Evolutionary conservation across 805 yeast species (phyloP).

Genomic region (Saturnispora quitensis): DNA sequence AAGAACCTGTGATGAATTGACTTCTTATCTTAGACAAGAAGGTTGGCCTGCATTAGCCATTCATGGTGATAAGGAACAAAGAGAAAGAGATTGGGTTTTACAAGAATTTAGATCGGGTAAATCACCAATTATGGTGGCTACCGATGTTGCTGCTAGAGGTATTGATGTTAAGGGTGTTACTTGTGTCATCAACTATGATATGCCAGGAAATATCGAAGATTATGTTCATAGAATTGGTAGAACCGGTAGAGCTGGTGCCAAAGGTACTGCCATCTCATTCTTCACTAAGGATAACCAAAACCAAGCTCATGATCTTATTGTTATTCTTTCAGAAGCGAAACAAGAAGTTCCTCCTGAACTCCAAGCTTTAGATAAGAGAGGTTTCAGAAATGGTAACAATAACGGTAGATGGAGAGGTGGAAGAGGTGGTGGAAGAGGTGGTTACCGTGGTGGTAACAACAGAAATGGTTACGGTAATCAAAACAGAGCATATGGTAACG

Average conservation of each 20-base stretch:
- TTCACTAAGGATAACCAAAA: slow-evolving; percentile 83
- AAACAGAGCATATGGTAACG: slow-evolving; percentile 18
- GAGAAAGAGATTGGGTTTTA: slow-evolving; percentile 98
- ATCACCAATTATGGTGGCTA: slow-evolving; percentile 96
- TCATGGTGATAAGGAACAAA: slow-evolving; percentile 97
- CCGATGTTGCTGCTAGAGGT: slow-evolving; percentile 99
- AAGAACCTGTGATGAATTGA: slow-evolving; percentile 94
- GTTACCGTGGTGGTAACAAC: slow-evolving; percentile 30
- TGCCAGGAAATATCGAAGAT: slow-evolving; percentile 98
- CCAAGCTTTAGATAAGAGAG: slow-evolving; percentile 65
- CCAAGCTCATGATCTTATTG: slow-evolving; percentile 83
- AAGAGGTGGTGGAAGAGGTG: slow-evolving; percentile 41
- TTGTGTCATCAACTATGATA: slow-evolving; percentile 87
- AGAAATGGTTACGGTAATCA: slow-evolving; percentile 25
- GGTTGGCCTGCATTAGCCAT: slow-evolving; percentile 99
- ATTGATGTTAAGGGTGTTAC: slow-evolving; percentile 98
- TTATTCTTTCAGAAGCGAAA: slow-evolving; percentile 90
- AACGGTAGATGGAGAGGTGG: slow-evolving; percentile 50
- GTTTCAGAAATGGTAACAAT: slow-evolving; percentile 45
- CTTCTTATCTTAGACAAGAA: slow-evolving; percentile 83
- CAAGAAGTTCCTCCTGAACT: slow-evolving; percentile 80
- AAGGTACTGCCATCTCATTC: slow-evolving; percentile 91
- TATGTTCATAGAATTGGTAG: slow-evolving; percentile 98
- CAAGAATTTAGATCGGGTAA: slow-evolving; percentile 86
- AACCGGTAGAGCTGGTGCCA: slow-evolving; percentile 98